phyloP scores from a whole-genome alignment of 2,329 filamentous ascomycete genomes.

The Fusarium gaditjirri region DNA sequence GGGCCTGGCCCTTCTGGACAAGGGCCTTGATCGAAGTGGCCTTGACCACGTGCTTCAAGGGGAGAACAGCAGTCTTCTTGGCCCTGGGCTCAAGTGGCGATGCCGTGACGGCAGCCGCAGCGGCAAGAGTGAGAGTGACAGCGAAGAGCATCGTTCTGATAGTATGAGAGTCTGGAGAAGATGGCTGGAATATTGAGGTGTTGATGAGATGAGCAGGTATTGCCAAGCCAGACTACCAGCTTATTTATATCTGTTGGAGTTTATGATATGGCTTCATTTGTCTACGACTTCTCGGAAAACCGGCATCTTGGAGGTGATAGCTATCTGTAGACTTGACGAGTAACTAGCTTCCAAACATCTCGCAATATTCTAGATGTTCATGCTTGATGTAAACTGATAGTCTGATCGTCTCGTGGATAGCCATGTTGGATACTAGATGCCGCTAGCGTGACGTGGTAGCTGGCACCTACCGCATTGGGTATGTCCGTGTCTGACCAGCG shows the following conservation, averaged over 20 bases:
- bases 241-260: neutral
- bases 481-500: neutral
- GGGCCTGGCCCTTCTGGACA: neutral
- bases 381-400: neutral
- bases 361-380: neutral
- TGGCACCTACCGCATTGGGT: neutral
- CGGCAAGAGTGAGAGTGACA: neutral
- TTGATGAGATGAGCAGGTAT: neutral
- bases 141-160: neutral
- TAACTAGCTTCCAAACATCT: neutral
- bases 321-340: rapidly evolving
- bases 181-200: neutral
- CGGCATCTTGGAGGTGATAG: neutral
- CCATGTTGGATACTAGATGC: neutral
- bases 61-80: neutral
- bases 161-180: no score
- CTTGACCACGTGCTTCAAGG: neutral
- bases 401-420: neutral
- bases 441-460: neutral
- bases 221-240: neutral
- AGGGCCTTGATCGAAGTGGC: neutral
- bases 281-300: neutral
- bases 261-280: neutral
- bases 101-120: neutral
- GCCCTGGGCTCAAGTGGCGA: neutral